These are phyloP conservation scores for Pulveroboletus sp. DNA, from an alignment of 768 basidiomycete genomes.

Conservation along the genomic window DNA sequence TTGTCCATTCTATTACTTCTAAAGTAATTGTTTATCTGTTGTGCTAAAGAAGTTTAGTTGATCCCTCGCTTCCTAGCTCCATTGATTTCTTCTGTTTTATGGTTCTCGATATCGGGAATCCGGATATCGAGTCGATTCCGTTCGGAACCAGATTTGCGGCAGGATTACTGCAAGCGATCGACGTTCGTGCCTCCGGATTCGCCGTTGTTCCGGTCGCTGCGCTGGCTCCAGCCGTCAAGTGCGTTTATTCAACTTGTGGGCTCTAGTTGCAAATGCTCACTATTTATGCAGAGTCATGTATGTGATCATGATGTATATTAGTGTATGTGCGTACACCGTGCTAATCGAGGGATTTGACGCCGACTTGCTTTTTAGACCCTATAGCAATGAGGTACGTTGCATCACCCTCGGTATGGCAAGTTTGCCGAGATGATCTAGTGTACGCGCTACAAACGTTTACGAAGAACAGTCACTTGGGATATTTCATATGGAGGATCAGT, in stretches of 20 bases:
- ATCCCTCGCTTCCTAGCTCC: constrained; percentile 38
- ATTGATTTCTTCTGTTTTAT: constrained; percentile 92
- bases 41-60: not conserved
- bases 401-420: not conserved
- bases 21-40: constrained; percentile 44
- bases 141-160: constrained; percentile 65
- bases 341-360: constrained; percentile 1
- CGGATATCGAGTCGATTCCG: constrained; percentile 65
- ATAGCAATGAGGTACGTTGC: constrained; percentile 70
- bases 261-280: not conserved
- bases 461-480: constrained; percentile 91
- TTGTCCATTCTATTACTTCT: constrained; percentile 62
- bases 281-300: constrained; percentile 63
- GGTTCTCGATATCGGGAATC: constrained; percentile 82
- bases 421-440: constrained; percentile 40
- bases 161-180: constrained; percentile 75
- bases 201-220: constrained; percentile 64
- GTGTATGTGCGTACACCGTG: constrained; percentile 57
- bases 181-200: constrained; percentile 89
- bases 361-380: constrained; percentile 47
- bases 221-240: constrained; percentile 91
- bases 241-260: constrained; percentile 25
- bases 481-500: constrained; percentile 51
- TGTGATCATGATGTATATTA: constrained; percentile 93
- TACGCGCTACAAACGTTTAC: constrained; percentile 92